These are phyloP conservation scores for Pythium vanterpoolii DNA, from an alignment of 352 stramenopile species.

Conservation along the genomic window DNA sequence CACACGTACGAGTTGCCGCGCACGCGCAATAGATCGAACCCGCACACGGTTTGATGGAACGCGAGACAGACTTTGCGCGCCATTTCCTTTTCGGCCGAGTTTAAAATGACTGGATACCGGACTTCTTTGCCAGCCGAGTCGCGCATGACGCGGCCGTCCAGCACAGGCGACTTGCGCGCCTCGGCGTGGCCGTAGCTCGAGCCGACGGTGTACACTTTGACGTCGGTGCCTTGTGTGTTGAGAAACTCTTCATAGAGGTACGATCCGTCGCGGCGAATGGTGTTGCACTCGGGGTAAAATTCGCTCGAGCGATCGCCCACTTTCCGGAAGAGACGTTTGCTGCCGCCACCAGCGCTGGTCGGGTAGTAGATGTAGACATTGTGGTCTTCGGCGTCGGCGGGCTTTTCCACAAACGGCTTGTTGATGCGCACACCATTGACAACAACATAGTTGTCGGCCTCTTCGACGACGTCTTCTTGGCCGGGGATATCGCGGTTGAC, in stretches of 20 bases:
- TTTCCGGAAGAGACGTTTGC: slow-evolving; percentile 99
- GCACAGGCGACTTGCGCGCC: slow-evolving; percentile 97
- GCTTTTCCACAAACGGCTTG: slow-evolving; percentile 99
- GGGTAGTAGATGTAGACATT: slow-evolving; percentile 99
- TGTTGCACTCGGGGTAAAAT: slow-evolving; percentile 97
- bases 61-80: slow-evolving; percentile 91
- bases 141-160: slow-evolving; percentile 93
- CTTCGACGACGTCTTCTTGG: slow-evolving; percentile 62
- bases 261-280: slow-evolving; percentile 92
- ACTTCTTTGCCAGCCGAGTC: slow-evolving; percentile 98
- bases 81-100: slow-evolving; percentile 98
- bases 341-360: slow-evolving; percentile 95
- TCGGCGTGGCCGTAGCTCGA: slow-evolving; percentile 99
- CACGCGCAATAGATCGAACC: slow-evolving; percentile 97
- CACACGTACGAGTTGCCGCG: slow-evolving; percentile 95
- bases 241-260: slow-evolving; percentile 99
- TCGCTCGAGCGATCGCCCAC: slow-evolving; percentile 91
- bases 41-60: slow-evolving; percentile 99
- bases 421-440: slow-evolving; percentile 96
- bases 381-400: slow-evolving; percentile 98
- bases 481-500: slow-evolving; percentile 91
- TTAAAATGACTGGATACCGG: slow-evolving; percentile 98
- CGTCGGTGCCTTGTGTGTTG: slow-evolving; percentile 99
- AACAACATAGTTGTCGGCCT: slow-evolving; percentile 81
- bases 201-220: slow-evolving; percentile 99